Percentiles rank a stretch among this genome's conserved stretches.
Evolutionary conservation across 2,329 filamentous ascomycete species (phyloP).

Genomic region (Sporothrix globosa): DNA sequence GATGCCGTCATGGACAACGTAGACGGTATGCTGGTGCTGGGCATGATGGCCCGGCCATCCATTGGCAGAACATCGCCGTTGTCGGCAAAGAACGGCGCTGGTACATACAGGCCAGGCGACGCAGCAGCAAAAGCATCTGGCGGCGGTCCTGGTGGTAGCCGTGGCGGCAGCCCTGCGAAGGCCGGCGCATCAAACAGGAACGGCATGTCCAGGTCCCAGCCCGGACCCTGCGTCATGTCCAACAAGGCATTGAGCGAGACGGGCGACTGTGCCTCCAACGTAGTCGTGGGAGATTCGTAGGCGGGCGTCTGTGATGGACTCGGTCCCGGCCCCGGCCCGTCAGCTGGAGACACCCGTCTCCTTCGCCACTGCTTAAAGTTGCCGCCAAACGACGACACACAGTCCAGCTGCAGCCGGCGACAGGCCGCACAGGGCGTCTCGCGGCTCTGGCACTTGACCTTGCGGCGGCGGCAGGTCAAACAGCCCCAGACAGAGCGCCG

Average conservation of each 20-base stretch:
- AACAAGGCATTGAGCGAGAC: neutral
- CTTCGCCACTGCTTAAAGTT: constrained; percentile 31
- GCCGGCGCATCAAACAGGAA: neutral
- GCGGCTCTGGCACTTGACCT: constrained; percentile 33
- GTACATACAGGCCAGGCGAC: neutral
- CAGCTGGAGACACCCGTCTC: neutral
- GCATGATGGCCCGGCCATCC: neutral
- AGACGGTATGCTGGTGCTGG: too few species aligned
- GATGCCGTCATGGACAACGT: neutral
- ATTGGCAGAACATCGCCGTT: neutral
- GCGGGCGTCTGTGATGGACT: neutral
- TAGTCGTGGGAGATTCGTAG: neutral
- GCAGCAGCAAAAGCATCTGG: neutral
- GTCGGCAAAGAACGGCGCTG: neutral
- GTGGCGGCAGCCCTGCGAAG: neutral
- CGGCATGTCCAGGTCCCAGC: constrained; percentile 8
- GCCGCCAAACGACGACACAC: constrained; percentile 28
- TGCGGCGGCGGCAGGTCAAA: constrained; percentile 33
- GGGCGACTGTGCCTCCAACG: neutral
- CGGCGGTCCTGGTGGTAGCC: neutral
- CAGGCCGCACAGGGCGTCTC: constrained; percentile 32
- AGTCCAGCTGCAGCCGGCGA: constrained; percentile 30
- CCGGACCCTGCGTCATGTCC: neutral
- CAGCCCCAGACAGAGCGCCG: constrained; percentile 34
- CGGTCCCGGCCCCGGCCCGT: too few species aligned